These are phyloP conservation scores for Lactifluus piperatus DNA, from an alignment of 768 basidiomycete species.

Conservation along the genomic window DNA sequence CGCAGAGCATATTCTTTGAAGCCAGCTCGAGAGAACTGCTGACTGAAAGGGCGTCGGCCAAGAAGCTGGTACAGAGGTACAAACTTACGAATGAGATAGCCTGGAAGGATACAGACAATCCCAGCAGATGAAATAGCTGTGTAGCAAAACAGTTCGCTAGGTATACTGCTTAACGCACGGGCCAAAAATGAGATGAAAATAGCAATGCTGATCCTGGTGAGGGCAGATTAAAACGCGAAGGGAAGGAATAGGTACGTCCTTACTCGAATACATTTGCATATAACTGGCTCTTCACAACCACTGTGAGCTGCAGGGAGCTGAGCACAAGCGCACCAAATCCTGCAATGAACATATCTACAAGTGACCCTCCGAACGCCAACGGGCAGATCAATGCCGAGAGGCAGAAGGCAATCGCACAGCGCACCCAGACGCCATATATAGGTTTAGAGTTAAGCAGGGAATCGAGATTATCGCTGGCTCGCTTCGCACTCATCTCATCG, in stretches of 20 bases:
- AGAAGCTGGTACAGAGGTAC: background rate
- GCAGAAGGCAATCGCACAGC: constrained; percentile 59
- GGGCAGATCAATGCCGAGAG: constrained; percentile 74
- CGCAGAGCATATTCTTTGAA: constrained; percentile 73
- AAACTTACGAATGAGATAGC: constrained; percentile 63
- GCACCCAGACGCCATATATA: constrained; percentile 51
- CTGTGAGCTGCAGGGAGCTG: constrained; percentile 57
- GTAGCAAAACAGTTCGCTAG: constrained; percentile 72
- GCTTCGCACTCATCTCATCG: constrained; percentile 77
- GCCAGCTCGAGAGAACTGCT: constrained; percentile 75
- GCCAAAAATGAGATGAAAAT: constrained; percentile 74
- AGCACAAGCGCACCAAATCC: constrained; percentile 61
- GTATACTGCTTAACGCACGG: constrained; percentile 73
- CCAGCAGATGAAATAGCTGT: constrained; percentile 81
- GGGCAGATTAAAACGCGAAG: background rate
- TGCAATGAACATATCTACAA: constrained; percentile 74
- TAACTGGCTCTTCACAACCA: constrained; percentile 64
- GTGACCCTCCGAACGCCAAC: constrained; percentile 75
- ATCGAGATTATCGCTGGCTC: constrained; percentile 54
- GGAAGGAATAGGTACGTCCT: constrained; percentile 24
- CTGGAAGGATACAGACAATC: constrained; percentile 83
- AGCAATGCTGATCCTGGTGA: constrained; percentile 62
- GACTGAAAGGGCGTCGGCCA: constrained; percentile 33
- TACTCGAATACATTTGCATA: constrained; percentile 90
- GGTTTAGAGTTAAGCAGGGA: constrained; percentile 53